phyloP scores from a whole-genome alignment of 2,329 filamentous ascomycete genomes.

The Botrytis porri region DNA sequence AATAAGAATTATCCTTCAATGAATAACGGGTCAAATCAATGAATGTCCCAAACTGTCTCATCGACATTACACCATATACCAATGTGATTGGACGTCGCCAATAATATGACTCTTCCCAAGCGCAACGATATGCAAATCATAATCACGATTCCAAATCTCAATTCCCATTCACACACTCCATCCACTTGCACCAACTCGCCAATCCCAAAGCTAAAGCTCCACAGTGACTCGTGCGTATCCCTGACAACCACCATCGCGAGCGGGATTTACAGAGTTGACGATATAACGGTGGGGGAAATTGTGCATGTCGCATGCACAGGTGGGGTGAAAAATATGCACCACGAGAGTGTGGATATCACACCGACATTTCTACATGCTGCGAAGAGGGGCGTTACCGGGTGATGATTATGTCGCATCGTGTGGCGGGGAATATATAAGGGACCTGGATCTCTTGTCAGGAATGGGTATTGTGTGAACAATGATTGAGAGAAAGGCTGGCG shows the following conservation, averaged over 20 bases:
- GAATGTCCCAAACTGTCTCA: background rate
- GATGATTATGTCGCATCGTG: background rate
- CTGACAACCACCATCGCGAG: slow-evolving; percentile 5
- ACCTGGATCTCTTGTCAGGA: background rate
- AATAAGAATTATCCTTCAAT: background rate
- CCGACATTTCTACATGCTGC: slow-evolving; percentile 1
- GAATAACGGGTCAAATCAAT: background rate
- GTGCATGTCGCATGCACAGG: slow-evolving; percentile 5
- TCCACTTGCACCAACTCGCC: background rate
- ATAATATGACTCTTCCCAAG: background rate
- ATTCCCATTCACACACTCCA: background rate
- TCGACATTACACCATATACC: background rate
- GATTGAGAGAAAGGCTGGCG: slow-evolving; percentile 1
- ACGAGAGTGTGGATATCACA: slow-evolving; percentile 12
- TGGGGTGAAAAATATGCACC: slow-evolving; percentile 1
- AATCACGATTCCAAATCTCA: background rate
- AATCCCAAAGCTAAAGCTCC: slow-evolving; percentile 1
- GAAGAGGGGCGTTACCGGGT: slow-evolving; percentile 6
- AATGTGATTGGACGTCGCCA: slow-evolving; percentile 1
- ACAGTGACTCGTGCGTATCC: slow-evolving; percentile 18
- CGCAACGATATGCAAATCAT: slow-evolving; percentile 9
- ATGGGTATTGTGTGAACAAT: background rate
- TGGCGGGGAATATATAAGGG: background rate
- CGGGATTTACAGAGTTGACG: background rate
- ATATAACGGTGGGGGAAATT: slow-evolving; percentile 4